Evolutionary conservation across 148 eudicot species (phyloP), one percentile per base, ranked within the genome.

Genomic region (Rhododendron molle): DNA sequence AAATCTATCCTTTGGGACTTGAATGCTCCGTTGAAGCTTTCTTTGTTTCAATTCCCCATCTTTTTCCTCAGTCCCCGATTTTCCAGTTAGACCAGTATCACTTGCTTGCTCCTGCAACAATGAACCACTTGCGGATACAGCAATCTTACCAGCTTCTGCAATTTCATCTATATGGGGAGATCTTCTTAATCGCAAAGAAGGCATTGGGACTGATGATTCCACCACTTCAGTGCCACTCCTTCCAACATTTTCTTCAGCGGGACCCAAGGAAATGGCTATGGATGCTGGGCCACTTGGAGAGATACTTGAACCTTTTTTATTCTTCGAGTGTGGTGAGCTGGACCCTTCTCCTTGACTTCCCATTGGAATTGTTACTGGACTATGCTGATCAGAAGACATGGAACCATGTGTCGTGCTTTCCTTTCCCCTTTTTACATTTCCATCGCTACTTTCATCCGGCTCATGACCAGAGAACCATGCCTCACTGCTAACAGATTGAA

Each of bases 401-500:
- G 90, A 56, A 54, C 85, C 93, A 78, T 85, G 89, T 81, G 87
- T 83, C 62, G 10, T 62, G 71, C 86, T 87, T 87, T 65, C 86
- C 52, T 84, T 87, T 49, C 80, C 84, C 74, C 85, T 88, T 87
- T 85, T 88, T 10, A 16, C 74, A 58, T 80, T 85, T 73, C 80
- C 92, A 52, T 85, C 90, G 76, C 69, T 85, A 78, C 83, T 83
- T 90, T 91, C 94, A 83, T 93, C 95, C 18, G 87, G 91, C 77
- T 95, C 96, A 83, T 91, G 89, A 88, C 93, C 96, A 52, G 98
- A 95, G 88, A 92, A 92, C 94, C 94, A 91, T 85, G 95, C 62
- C 80, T 91, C 98, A 76, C 93, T 94, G 85, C 92, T 88, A 54
- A 87, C 87, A 79, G 97, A 94, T 86, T 90, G 92, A 88, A 89